These are phyloP conservation scores for Fusarium sp. DNA, from an alignment of 2,329 filamentous ascomycete genomes.

Conservation along the genomic window DNA sequence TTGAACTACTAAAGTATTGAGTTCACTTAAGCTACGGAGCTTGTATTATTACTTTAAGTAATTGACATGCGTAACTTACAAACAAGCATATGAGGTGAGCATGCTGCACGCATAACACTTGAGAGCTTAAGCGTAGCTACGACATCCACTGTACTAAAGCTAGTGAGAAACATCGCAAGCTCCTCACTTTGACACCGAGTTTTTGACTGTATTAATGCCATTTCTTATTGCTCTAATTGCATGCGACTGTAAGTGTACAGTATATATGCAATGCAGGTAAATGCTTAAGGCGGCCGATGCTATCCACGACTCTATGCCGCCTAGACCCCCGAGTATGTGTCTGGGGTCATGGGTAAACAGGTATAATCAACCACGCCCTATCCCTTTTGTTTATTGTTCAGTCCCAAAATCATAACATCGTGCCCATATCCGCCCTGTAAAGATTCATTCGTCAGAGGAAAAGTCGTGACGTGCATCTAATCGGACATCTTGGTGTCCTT, in stretches of 20 bases:
- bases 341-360: conserved; percentile 26
- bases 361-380: conserved; percentile 33
- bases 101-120: background rate
- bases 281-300: conserved; percentile 31
- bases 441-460: background rate
- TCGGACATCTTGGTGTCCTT: conserved; percentile 75
- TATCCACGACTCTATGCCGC: conserved; percentile 36
- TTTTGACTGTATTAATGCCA: conserved; percentile 24
- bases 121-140: background rate
- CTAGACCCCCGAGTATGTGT: conserved; percentile 27
- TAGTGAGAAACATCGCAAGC: background rate
- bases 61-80: background rate
- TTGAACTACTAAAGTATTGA: background rate
- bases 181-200: background rate
- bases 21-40: background rate
- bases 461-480: conserved; percentile 35
- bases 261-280: conserved; percentile 39
- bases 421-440: conserved; percentile 16
- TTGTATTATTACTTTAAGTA: background rate
- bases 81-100: background rate
- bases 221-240: conserved; percentile 31
- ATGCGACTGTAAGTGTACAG: conserved; percentile 17
- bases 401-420: conserved; percentile 41
- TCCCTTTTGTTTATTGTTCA: conserved; percentile 32
- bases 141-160: background rate